Conservation (phyloP, 768 basidiomycete species). For the Boletus rufocinnamomeus region DNA sequence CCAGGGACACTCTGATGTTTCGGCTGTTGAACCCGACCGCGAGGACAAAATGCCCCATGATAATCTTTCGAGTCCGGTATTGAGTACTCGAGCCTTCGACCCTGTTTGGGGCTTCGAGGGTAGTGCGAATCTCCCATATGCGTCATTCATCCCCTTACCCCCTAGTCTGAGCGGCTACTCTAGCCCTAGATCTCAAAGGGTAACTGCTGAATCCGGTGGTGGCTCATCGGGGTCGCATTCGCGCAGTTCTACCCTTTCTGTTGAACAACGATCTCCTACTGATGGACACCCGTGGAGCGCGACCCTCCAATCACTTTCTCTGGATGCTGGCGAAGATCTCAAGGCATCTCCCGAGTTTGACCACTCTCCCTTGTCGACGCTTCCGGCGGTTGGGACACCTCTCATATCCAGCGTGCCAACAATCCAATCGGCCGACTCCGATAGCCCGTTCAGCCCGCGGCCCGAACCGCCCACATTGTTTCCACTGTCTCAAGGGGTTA, state of each 20-base stretch:
- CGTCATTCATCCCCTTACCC: conserved; percentile 34
- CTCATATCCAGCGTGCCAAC: conserved; percentile 17
- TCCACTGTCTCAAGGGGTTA: conserved; percentile 23
- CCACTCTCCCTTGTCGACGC: conserved; percentile 34
- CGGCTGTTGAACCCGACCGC: neutral
- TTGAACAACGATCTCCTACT: conserved; percentile 30
- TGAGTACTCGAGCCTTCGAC: conserved; percentile 19
- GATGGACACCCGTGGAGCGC: conserved; percentile 19
- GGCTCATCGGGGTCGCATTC: conserved; percentile 27
- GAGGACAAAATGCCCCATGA: conserved; percentile 1
- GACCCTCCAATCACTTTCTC: conserved; percentile 10
- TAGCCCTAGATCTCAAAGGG: conserved; percentile 33
- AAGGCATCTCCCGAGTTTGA: conserved; percentile 24
- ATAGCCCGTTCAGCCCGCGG: conserved; percentile 34
- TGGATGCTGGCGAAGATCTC: conserved; percentile 7
- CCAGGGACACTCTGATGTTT: conserved; percentile 2
- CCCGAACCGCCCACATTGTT: conserved; percentile 23
- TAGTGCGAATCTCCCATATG: conserved; percentile 21
- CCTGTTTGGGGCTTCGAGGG: conserved; percentile 28
- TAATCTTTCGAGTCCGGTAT: conserved; percentile 9
- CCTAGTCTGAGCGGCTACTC: conserved; percentile 34
- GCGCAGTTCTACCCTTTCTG: conserved; percentile 33
- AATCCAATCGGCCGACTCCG: conserved; percentile 15
- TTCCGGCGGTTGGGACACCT: conserved; percentile 35
- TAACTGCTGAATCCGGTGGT: conserved; percentile 12